These are phyloP conservation scores for Colletotrichum sp. DNA, from an alignment of 2,329 filamentous ascomycete species.

Conservation along the genomic window DNA sequence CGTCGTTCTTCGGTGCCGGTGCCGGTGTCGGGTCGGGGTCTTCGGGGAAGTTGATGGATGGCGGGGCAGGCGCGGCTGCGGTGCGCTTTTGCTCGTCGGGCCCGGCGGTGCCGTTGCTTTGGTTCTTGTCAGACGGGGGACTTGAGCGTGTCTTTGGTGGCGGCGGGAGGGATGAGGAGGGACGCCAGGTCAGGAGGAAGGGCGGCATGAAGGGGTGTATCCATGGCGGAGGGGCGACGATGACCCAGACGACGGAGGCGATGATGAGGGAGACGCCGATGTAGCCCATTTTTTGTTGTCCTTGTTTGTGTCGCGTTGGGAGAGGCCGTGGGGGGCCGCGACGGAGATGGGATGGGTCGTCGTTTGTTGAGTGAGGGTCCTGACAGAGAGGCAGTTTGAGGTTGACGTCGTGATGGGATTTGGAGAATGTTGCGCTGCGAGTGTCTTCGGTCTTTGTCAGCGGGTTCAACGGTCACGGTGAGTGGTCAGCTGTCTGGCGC, in stretches of 20 bases:
- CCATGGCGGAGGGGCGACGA: slow-evolving; percentile 58
- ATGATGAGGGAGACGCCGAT: slow-evolving; percentile 67
- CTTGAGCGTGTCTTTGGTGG: not conserved
- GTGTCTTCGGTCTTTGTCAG: not conserved
- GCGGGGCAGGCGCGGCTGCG: slow-evolving; percentile 12
- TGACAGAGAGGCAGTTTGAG: not conserved
- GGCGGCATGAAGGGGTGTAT: slow-evolving; percentile 49
- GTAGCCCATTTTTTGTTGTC: slow-evolving; percentile 47
- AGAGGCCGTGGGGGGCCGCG: not conserved
- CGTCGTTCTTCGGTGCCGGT: slow-evolving; percentile 25
- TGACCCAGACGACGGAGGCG: slow-evolving; percentile 62
- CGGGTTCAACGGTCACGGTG: not conserved
- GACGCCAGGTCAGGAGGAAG: slow-evolving; percentile 31
- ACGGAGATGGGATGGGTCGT: not conserved
- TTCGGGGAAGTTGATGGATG: not conserved
- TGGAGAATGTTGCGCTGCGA: not conserved
- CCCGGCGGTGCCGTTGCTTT: not conserved
- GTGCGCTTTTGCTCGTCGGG: not conserved
- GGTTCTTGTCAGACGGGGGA: not conserved
- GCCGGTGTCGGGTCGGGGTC: not conserved
- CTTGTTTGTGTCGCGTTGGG: not conserved
- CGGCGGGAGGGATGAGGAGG: not conserved
- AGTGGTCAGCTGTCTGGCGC: not conserved
- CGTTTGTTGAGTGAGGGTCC: not conserved
- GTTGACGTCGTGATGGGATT: not conserved